phyloP scores from a whole-genome alignment of 2,329 filamentous ascomycete species.

The Ophiocordyceps sinensis region DNA sequence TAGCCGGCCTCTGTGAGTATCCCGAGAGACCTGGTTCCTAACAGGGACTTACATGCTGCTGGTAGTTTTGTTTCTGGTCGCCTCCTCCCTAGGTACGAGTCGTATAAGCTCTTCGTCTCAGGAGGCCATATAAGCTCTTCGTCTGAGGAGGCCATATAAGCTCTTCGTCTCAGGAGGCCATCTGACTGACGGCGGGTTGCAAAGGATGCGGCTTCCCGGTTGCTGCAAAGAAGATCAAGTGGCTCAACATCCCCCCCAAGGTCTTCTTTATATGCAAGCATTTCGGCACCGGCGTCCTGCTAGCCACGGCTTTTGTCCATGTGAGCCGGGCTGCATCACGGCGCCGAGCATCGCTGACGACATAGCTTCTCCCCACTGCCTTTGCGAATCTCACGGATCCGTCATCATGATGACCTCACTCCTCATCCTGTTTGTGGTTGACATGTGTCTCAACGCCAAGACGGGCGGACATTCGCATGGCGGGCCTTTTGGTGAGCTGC shows the following conservation, averaged over 20 bases:
- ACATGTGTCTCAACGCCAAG: constrained; percentile 46
- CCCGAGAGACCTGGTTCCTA: background rate
- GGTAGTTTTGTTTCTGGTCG: constrained; percentile 13
- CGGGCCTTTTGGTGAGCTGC: constrained; percentile 19
- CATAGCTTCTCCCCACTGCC: constrained; percentile 41
- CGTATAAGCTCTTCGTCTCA: background rate
- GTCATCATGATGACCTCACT: constrained; percentile 50
- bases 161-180: background rate
- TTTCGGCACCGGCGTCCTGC: constrained; percentile 58
- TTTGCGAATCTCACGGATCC: constrained; percentile 37
- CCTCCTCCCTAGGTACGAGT: constrained; percentile 12
- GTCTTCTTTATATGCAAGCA: constrained; percentile 50
- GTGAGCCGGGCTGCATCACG: constrained; percentile 16
- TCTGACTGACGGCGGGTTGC: no score
- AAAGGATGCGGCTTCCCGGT: constrained; percentile 36
- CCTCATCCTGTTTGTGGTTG: constrained; percentile 44
- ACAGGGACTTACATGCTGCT: background rate
- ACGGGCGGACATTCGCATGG: constrained; percentile 44
- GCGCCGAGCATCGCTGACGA: no score
- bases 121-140: background rate
- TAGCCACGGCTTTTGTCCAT: constrained; percentile 63
- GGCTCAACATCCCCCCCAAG: constrained; percentile 41
- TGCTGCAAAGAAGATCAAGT: constrained; percentile 38
- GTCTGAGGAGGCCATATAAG: background rate
- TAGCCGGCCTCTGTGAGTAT: constrained; percentile 16